These are phyloP conservation scores for Aspergillus terreus DNA, from an alignment of 2,329 filamentous ascomycete genomes.

Conservation along the genomic window DNA sequence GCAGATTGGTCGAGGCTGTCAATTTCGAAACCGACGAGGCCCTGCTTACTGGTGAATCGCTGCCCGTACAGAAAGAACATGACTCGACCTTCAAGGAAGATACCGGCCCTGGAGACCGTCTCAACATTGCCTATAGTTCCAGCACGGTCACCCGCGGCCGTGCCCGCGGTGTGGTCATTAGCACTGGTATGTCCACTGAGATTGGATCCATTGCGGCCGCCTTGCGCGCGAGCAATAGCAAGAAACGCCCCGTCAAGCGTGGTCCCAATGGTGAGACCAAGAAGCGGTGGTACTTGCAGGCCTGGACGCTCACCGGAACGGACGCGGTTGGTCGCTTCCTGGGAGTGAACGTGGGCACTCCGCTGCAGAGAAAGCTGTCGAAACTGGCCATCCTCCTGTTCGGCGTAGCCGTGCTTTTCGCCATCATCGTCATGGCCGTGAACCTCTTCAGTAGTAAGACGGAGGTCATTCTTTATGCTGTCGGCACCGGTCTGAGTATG, in stretches of 20 bases:
- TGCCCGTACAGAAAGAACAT: slow-evolving; percentile 53
- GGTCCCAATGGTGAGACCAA: slow-evolving; percentile 44
- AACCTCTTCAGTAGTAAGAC: slow-evolving; percentile 50
- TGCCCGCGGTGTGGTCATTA: slow-evolving; percentile 53
- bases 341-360: slow-evolving; percentile 63
- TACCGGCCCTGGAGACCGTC: slow-evolving; percentile 53
- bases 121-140: slow-evolving; percentile 58
- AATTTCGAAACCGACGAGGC: slow-evolving; percentile 69
- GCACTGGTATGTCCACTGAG: slow-evolving; percentile 57
- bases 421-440: slow-evolving; percentile 63
- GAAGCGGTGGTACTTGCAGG: slow-evolving; percentile 47
- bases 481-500: slow-evolving; percentile 55
- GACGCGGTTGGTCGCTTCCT: slow-evolving; percentile 59
- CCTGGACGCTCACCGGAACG: slow-evolving; percentile 45
- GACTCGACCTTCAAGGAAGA: slow-evolving; percentile 43
- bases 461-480: slow-evolving; percentile 60
- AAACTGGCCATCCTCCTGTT: slow-evolving; percentile 63
- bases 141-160: slow-evolving; percentile 57
- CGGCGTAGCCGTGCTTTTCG: slow-evolving; percentile 60
- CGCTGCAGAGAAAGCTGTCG: slow-evolving; percentile 63
- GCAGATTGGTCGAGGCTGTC: slow-evolving; percentile 50
- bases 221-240: slow-evolving; percentile 56
- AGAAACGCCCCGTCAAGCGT: slow-evolving; percentile 46
- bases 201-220: slow-evolving; percentile 60
- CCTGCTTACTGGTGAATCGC: slow-evolving; percentile 57